phyloP scores from a whole-genome alignment of 2,329 filamentous ascomycete species.

The Raffaelea ambrosiae region DNA sequence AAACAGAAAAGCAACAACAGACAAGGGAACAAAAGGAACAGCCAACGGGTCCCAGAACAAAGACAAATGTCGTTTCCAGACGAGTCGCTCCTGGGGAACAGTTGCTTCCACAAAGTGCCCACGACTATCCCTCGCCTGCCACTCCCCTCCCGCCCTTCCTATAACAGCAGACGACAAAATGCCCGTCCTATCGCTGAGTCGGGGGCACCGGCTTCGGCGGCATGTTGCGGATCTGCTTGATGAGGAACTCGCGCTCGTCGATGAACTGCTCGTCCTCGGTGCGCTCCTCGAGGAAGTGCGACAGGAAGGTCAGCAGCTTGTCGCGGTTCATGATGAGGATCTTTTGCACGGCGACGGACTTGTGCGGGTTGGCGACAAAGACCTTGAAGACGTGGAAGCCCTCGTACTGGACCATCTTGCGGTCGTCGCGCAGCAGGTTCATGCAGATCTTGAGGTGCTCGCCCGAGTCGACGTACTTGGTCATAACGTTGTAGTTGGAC shows the following conservation, averaged over 20 bases:
- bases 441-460: slow-evolving; percentile 98
- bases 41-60: background rate
- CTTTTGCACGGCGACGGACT: slow-evolving; percentile 90
- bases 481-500: slow-evolving; percentile 98
- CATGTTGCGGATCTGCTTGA: slow-evolving; percentile 81
- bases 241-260: slow-evolving; percentile 93
- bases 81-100: no score
- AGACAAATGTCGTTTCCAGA: no score
- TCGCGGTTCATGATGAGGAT: slow-evolving; percentile 96
- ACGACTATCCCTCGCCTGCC: no score
- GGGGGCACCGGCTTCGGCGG: slow-evolving; percentile 47
- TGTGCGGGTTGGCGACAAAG: slow-evolving; percentile 97
- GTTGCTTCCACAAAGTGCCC: no score
- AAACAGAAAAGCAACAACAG: slow-evolving; percentile 2
- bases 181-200: slow-evolving; percentile 26
- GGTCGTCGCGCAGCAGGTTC: slow-evolving; percentile 90
- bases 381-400: slow-evolving; percentile 99
- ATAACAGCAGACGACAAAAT: background rate
- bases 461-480: slow-evolving; percentile 86
- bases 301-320: slow-evolving; percentile 78
- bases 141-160: no score
- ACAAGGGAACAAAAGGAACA: slow-evolving; percentile 1
- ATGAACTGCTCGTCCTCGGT: slow-evolving; percentile 98
- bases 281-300: slow-evolving; percentile 85
- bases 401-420: slow-evolving; percentile 99